Base-by-base conservation (phyloP, 805 yeast genomes). In the Cyberlindnera americana region DNA sequence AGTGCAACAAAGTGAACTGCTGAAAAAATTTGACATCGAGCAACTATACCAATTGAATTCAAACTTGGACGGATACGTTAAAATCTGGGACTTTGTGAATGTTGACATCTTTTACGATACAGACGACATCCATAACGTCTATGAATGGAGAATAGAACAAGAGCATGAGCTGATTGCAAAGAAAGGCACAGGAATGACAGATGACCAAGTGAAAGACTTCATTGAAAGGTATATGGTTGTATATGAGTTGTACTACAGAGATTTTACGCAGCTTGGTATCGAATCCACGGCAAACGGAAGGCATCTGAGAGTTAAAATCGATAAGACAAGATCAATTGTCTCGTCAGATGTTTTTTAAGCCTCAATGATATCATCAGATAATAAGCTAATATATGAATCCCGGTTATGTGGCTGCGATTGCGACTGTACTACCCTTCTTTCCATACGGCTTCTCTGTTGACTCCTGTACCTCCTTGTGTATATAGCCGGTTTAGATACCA, bases 201-300 rank as follows among this genome's bases (percentile, higher is more conserved):
- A 85, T 49, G 69, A 56, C 1, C 73, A 82, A 50, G 96, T 91
- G 5, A 60, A 49, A 9, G 47, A 47, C 15, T 93, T 93, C 66
- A 81, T 91, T 10, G 77, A 82, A 44, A 72, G 95, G 44, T 91
- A 91, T 60, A 83, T 85, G 88, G 95, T 95, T 1, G 75, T 83
- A 26, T 91, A 91, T 53, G 73, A 77, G 46, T 54, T 90, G 16
- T 93, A 85, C 58, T 82, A 77, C 53, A 63, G 64, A 11, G 57
- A 65, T 1, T 61, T 80, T 40, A 48, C 55, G 2, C 40, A 52
- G 3, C 37, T 51, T 5, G 73, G 72, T 14, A 46, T 46, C 19
- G 25, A 29, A 27, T 32, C 56, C 33, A 53, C 34, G 1, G 35
- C 38, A 19, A 36, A 39, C 25, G 44, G 37, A 3, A 38, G 35